phyloP scores from a whole-genome alignment of 495 filamentous ascomycete genomes.

The Aspergillus nanangensis region DNA sequence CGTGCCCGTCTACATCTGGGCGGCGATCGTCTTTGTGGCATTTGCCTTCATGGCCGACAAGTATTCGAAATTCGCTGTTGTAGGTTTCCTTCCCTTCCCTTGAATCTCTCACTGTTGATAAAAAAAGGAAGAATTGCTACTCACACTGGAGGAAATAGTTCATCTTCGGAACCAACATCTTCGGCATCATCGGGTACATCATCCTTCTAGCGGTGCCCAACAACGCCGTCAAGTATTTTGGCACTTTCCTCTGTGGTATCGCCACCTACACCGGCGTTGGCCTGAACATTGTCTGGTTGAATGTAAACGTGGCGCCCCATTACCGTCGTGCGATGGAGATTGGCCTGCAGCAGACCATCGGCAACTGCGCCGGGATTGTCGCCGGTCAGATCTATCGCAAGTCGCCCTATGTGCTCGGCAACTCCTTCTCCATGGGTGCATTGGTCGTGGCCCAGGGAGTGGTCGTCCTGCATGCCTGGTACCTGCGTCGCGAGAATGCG shows the following conservation, averaged over 20 bases:
- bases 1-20: constrained; percentile 40
- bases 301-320: constrained; percentile 54
- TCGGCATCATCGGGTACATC: constrained; percentile 49
- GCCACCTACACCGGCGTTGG: constrained; percentile 47
- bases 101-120: not conserved
- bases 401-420: constrained; percentile 47
- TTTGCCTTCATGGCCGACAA: constrained; percentile 38
- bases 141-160: constrained; percentile 17
- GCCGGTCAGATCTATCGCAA: constrained; percentile 25
- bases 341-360: constrained; percentile 55
- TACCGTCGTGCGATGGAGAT: constrained; percentile 51
- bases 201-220: constrained; percentile 39
- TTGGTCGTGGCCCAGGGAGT: constrained; percentile 34
- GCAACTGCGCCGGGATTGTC: constrained; percentile 42
- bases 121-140: not conserved
- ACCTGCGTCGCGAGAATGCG: constrained; percentile 35
- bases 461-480: constrained; percentile 33
- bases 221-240: constrained; percentile 49
- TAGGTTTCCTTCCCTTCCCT: constrained; percentile 6
- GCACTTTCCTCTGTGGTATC: constrained; percentile 48
- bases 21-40: constrained; percentile 37
- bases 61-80: constrained; percentile 31
- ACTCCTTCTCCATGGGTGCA: constrained; percentile 43
- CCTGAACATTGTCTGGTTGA: constrained; percentile 52
- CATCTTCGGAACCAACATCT: constrained; percentile 37